Evolutionary conservation across 441 rosid genomes (phyloP).

Genomic region (Pelargonium citronellum): DNA sequence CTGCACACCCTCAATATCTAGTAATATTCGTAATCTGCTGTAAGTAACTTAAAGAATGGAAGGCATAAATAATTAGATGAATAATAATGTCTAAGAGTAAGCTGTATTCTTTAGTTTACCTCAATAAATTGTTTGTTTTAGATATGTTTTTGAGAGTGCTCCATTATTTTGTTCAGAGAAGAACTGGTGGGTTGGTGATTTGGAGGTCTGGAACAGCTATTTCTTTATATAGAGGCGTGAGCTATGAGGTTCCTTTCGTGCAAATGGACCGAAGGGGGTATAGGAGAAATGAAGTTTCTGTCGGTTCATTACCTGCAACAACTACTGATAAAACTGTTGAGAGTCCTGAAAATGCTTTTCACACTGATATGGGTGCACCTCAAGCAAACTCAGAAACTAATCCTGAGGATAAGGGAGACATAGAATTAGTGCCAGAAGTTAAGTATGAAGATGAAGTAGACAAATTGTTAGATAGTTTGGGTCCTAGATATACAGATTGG

Average conservation of each 20-base stretch:
- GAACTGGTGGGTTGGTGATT: conserved; percentile 91
- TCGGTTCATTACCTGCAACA: conserved; percentile 16
- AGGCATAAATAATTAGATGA: background rate
- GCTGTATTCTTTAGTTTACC: background rate
- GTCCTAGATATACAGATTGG: conserved; percentile 85
- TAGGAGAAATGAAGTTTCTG: conserved; percentile 27
- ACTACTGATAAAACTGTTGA: conserved; percentile 22
- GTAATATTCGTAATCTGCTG: background rate
- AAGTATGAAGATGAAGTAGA: conserved; percentile 72
- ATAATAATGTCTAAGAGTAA: background rate
- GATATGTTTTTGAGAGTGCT: background rate
- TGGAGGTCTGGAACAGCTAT: conserved; percentile 88
- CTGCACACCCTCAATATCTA: background rate
- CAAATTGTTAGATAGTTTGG: conserved; percentile 62
- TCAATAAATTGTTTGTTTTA: background rate
- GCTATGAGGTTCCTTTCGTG: conserved; percentile 48
- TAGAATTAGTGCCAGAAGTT: conserved; percentile 31
- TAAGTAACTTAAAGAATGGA: background rate
- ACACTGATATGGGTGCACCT: conserved; percentile 27
- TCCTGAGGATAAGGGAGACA: conserved; percentile 27
- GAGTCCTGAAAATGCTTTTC: conserved; percentile 19
- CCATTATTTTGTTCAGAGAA: conserved; percentile 44
- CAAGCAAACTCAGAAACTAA: conserved; percentile 26
- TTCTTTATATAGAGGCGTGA: conserved; percentile 65
- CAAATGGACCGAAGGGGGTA: conserved; percentile 34